A percentile compares a stretch with the other conserved stretches of the same genome.
phyloP scores from a whole-genome alignment of 2,329 filamentous ascomycete species.

The Ascochyta pisi region DNA sequence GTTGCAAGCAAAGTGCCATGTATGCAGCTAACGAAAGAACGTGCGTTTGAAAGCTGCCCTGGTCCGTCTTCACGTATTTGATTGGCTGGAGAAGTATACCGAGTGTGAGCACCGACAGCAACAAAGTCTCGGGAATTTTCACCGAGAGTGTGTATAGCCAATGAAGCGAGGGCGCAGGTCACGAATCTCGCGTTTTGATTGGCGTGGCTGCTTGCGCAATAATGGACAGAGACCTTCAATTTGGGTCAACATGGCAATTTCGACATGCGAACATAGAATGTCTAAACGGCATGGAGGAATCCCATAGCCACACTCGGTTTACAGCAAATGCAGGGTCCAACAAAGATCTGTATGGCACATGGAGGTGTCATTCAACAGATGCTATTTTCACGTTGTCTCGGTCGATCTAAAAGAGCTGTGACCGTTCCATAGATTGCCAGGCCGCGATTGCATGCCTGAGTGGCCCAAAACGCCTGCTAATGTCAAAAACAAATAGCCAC shows the following conservation, averaged over 20 bases:
- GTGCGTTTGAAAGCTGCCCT: too few relatives aligned
- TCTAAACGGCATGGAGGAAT: neutral
- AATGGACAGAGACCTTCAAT: neutral
- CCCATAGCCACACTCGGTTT: neutral
- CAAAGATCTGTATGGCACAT: neutral
- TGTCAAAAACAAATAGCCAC: neutral
- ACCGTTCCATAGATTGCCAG: neutral
- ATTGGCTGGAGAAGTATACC: neutral
- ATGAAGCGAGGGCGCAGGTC: neutral
- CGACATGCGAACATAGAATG: neutral
- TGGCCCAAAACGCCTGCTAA: slow-evolving; percentile 15
- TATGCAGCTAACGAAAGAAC: too few relatives aligned
- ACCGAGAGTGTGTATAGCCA: neutral
- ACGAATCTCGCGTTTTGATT: neutral
- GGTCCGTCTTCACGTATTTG: too few relatives aligned
- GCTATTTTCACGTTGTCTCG: neutral
- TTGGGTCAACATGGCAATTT: neutral
- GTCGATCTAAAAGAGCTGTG: neutral
- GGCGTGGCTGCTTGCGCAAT: neutral
- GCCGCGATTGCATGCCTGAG: neutral
- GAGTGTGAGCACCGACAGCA: neutral
- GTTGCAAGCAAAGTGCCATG: neutral
- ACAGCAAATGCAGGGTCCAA: neutral
- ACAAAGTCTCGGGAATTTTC: too few relatives aligned
- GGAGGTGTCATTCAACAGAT: slow-evolving; percentile 1